A percentile compares a stretch with the other conserved stretches of the same genome.
These are phyloP conservation scores for Gastrolobium villosum DNA, from an alignment of 306 rosid genomes.

Conservation along the genomic window DNA sequence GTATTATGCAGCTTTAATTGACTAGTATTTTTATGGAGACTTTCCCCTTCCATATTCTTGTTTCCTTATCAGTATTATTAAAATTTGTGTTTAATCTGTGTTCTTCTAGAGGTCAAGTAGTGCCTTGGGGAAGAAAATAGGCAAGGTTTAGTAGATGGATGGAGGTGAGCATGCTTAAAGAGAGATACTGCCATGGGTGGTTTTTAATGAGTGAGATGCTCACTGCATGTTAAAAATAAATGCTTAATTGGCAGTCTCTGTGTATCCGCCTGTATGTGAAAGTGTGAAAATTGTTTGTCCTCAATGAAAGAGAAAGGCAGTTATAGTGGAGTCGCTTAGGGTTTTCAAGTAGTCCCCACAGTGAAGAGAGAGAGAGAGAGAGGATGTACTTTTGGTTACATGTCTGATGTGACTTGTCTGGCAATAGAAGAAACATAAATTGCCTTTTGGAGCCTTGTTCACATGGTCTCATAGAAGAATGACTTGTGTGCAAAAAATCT, in stretches of 20 bases:
- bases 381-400: not conserved
- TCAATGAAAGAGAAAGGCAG: not conserved
- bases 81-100: not conserved
- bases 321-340: not conserved
- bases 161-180: constrained; percentile 25
- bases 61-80: constrained; percentile 35
- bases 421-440: constrained; percentile 5
- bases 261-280: not conserved
- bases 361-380: not conserved
- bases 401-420: not conserved
- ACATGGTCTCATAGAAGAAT: constrained; percentile 1
- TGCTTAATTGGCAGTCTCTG: constrained; percentile 14
- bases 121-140: constrained; percentile 19
- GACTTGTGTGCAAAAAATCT: not conserved
- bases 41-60: constrained; percentile 12
- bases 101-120: constrained; percentile 17
- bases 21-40: constrained; percentile 9
- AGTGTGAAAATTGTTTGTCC: not conserved
- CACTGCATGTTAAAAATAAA: not conserved
- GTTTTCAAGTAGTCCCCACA: not conserved
- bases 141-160: not conserved
- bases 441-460: constrained; percentile 3
- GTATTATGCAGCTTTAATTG: constrained; percentile 54
- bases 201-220: constrained; percentile 19
- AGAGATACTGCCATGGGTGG: constrained; percentile 11